These are phyloP conservation scores for Closterium sp. DNA, from an alignment of 139 green algal species.

Conservation along the genomic window DNA sequence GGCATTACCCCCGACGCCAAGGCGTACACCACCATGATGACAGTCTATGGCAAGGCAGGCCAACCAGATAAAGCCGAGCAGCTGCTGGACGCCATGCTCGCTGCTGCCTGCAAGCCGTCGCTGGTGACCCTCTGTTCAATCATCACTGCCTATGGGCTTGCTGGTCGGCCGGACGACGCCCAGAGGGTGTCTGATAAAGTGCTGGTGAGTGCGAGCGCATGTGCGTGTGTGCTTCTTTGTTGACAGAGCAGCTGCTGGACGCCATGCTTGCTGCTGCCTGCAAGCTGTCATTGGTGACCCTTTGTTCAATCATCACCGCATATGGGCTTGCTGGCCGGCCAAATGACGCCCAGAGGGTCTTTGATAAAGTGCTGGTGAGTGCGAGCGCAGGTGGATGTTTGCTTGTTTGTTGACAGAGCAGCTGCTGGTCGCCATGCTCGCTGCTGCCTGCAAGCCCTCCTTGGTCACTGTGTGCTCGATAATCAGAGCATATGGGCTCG, in stretches of 20 bases:
- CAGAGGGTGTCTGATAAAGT: slow-evolving; percentile 25
- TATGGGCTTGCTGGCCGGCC: slow-evolving; percentile 13
- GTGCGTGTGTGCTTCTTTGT: no score
- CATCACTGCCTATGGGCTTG: slow-evolving; percentile 23
- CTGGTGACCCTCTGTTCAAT: slow-evolving; percentile 10
- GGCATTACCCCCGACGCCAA: slow-evolving; percentile 29
- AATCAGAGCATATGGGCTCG: no score
- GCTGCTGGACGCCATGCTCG: slow-evolving; percentile 12
- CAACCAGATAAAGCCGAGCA: slow-evolving; percentile 17
- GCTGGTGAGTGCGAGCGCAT: background rate
- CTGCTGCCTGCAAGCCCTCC: no score
- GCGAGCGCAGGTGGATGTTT: no score
- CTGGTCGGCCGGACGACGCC: slow-evolving; percentile 3
- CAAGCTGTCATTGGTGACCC: background rate
- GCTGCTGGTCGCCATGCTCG: no score
- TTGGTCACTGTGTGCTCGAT: no score
- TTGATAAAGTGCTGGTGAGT: slow-evolving; percentile 20
- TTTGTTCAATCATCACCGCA: background rate
- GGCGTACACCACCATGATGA: slow-evolving; percentile 29
- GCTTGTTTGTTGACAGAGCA: no score
- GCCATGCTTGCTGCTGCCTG: background rate
- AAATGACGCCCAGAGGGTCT: slow-evolving; percentile 17
- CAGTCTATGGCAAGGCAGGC: slow-evolving; percentile 17
- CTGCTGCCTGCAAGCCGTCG: background rate
- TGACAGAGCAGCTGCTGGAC: background rate